A percentile compares a stretch with the other conserved stretches of the same genome.
Conservation (phyloP, 2,329 filamentous ascomycete genomes). For the Arthrobotrys iridis region DNA sequence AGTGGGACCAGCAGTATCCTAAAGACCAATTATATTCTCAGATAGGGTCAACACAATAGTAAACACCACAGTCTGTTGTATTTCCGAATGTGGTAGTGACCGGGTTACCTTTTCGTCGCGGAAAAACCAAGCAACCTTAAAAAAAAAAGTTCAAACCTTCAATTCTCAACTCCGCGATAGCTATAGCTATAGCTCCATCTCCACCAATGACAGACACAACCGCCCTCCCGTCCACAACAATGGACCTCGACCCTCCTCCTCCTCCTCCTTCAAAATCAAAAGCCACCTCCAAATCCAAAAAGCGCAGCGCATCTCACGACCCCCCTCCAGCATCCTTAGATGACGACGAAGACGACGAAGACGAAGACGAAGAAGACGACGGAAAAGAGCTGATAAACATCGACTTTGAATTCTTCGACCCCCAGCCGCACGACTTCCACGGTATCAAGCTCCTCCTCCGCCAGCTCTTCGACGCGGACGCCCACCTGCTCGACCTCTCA, state of each 20-base stretch:
- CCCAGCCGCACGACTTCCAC: constrained; percentile 91
- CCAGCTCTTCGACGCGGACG: constrained; percentile 90
- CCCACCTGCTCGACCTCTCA: constrained; percentile 85
- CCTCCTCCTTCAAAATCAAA: not conserved
- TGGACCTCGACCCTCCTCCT: not conserved
- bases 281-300: constrained; percentile 29
- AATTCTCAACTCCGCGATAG: not conserved
- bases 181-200: not conserved
- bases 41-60: too few relatives aligned
- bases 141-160: not conserved
- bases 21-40: too few relatives aligned
- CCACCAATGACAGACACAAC: not conserved
- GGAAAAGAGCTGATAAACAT: constrained; percentile 72
- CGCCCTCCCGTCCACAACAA: not conserved
- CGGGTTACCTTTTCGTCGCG: too few relatives aligned
- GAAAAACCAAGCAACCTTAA: not conserved
- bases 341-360: constrained; percentile 21
- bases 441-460: constrained; percentile 88
- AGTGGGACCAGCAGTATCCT: too few relatives aligned
- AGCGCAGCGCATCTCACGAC: constrained; percentile 4
- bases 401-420: constrained; percentile 99
- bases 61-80: not conserved
- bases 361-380: not conserved
- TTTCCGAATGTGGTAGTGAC: too few relatives aligned
- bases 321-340: too few relatives aligned